Evolutionary conservation across 176 grass and related monocot species (phyloP).

Genomic region (Carex littledalei): DNA sequence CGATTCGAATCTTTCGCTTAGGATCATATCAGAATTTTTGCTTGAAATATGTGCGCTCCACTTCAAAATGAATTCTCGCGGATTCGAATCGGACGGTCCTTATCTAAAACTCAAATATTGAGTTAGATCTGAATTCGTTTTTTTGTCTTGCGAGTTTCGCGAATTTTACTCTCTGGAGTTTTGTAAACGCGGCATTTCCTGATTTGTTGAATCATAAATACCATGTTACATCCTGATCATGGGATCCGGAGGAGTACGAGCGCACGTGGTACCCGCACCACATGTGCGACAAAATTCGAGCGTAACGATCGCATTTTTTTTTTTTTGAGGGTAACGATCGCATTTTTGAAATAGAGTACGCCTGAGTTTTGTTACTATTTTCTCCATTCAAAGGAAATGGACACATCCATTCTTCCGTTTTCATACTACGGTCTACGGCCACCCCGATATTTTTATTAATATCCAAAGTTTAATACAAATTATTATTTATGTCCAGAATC

Average conservation of each 20-base stretch:
- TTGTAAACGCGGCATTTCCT: neutral
- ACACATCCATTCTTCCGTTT: neutral
- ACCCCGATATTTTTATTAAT: too few relatives aligned
- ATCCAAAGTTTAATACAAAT: too few relatives aligned
- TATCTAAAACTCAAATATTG: too few relatives aligned
- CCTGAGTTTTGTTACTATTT: neutral
- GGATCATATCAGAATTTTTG: fast-evolving
- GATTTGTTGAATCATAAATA: neutral
- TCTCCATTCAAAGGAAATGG: neutral
- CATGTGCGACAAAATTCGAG: neutral
- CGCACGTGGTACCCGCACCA: neutral
- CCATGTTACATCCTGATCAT: neutral
- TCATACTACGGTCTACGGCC: too few relatives aligned
- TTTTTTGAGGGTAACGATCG: neutral
- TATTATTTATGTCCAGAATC: too few relatives aligned
- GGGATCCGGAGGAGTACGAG: neutral
- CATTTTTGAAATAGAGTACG: neutral
- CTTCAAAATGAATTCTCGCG: too few relatives aligned
- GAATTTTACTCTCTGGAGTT: neutral
- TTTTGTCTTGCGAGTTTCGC: too few relatives aligned
- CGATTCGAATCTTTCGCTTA: too few relatives aligned
- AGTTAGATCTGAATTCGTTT: too few relatives aligned
- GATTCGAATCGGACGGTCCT: too few relatives aligned
- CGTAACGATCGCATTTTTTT: neutral
- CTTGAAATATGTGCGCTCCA: too few relatives aligned